A percentile compares a stretch with the other conserved stretches of the same genome.
These are phyloP conservation scores for Cladobotryum protrusum DNA, from an alignment of 2,329 filamentous ascomycete genomes.

Conservation along the genomic window DNA sequence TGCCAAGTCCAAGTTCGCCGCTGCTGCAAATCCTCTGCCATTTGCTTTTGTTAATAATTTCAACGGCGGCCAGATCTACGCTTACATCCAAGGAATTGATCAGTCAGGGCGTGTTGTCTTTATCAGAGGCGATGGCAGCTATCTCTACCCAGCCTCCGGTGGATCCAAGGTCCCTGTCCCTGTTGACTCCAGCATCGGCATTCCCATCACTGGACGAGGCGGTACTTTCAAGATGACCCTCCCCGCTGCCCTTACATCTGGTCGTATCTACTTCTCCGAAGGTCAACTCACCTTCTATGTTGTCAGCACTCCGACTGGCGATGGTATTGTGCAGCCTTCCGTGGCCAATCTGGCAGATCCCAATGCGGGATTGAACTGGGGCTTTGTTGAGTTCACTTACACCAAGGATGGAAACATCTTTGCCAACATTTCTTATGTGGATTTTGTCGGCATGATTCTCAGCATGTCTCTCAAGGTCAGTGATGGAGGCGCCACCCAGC, in stretches of 20 bases:
- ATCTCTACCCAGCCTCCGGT: constrained; percentile 37
- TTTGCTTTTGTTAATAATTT: constrained; percentile 40
- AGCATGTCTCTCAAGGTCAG: constrained; percentile 39
- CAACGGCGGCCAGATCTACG: constrained; percentile 30
- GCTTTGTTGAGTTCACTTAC: constrained; percentile 44
- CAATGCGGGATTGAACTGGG: constrained; percentile 39
- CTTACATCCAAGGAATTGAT: constrained; percentile 42
- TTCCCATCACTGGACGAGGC: constrained; percentile 37
- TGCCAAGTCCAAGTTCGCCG: constrained; percentile 4
- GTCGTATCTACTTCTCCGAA: constrained; percentile 40
- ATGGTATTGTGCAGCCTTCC: constrained; percentile 43
- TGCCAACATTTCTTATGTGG: constrained; percentile 46
- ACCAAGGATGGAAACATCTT: constrained; percentile 33
- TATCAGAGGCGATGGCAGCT: constrained; percentile 32
- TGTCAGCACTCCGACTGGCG: constrained; percentile 24
- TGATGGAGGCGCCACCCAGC: constrained; percentile 28
- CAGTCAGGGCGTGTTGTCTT: constrained; percentile 35
- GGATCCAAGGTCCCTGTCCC: constrained; percentile 29
- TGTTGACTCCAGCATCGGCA: constrained; percentile 33
- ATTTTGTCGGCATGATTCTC: constrained; percentile 46
- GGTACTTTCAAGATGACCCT: constrained; percentile 35
- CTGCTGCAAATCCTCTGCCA: constrained; percentile 13
- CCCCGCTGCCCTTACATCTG: constrained; percentile 34
- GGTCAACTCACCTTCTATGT: constrained; percentile 38
- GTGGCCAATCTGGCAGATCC: constrained; percentile 38